Evolutionary conservation across 108 stramenopile genomes (phyloP).

Genomic region (Nannochloropsis gaditana): DNA sequence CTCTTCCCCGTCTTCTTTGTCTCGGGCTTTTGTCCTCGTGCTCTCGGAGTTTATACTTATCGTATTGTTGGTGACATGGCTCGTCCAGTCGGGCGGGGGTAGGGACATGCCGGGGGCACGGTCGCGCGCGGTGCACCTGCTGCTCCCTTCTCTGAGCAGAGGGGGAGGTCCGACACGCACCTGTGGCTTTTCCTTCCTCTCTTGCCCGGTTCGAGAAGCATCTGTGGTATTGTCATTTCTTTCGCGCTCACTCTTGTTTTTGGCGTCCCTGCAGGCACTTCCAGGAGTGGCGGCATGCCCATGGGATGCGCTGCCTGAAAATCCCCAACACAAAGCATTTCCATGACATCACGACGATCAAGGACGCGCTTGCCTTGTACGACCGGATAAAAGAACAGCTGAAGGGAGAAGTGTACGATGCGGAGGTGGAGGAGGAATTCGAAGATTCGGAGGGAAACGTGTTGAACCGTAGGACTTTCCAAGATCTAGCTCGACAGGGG

Average conservation of each 20-base stretch:
- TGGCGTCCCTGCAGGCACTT: conserved; percentile 87
- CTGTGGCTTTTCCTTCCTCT: no score
- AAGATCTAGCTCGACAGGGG: conserved; percentile 90
- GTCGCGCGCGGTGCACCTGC: no score
- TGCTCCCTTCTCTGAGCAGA: no score
- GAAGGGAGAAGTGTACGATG: conserved; percentile 69
- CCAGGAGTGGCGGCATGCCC: conserved; percentile 88
- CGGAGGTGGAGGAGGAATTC: conserved; percentile 84
- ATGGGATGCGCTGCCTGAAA: conserved; percentile 92
- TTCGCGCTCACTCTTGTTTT: not conserved
- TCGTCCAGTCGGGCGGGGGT: no score
- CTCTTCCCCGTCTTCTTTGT: not conserved
- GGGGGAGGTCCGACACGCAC: no score
- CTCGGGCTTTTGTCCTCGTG: no score
- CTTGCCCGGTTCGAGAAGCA: no score
- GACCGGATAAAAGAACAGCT: conserved; percentile 66
- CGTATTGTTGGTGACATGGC: no score
- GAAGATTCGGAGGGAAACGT: conserved; percentile 98
- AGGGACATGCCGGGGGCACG: no score
- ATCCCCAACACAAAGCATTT: conserved; percentile 99
- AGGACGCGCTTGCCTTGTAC: conserved; percentile 89
- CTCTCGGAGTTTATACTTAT: no score
- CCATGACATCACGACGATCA: conserved; percentile 93
- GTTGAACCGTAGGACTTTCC: conserved; percentile 77
- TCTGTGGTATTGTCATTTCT: not conserved